Evolutionary conservation across 352 stramenopile genomes (phyloP), one percentile per base, ranked within the genome.

Genomic region (Elongisporangium undulatum): DNA sequence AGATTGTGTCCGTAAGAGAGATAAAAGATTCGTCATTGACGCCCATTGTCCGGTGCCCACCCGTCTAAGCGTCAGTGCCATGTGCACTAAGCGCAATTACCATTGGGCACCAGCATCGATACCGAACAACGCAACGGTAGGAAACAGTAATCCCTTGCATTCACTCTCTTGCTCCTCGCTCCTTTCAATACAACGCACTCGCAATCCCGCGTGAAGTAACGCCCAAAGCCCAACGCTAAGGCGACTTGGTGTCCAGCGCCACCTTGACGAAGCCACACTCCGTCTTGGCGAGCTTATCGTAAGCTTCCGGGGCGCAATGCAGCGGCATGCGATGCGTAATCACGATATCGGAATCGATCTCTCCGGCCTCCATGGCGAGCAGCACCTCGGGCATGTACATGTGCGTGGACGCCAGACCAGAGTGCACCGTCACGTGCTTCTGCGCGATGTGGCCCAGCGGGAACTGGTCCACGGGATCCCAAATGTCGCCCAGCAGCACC

Each of bases 401-500:
- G 16, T 79, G 70, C 24, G 63, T 60, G 4, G 71, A 69, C 22
- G 68, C 64, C 16, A 68, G 71, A 4, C 73, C 70, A 19, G 64
- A 61, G 41, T 62, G 63, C 9, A 82, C 45, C 17, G 64, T 75
- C 67, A 79, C 26, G 34, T 82, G 70, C 55, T 82, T 82, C 51
- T 74, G 63, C 62, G 75, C 66, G 38, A 83, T 58, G 60, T 77
- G 68, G 17, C 71, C 71, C 29, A 83, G 64, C 2, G 74, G 74
- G 51, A 83, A 83, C 19, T 64, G 56, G 55, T 75, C 68, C 1
- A 62, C 61, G 13, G 59, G 52, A 19, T 61, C 66, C 16, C 74
- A 29, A 49, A 78, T 80, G 55, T 82, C 71, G 1, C 61, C 68
- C 10, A 82, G 58, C 22, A 79, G 52, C 20, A 22, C 62, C 0